A percentile compares a stretch with the other conserved stretches of the same genome.
Evolutionary conservation across 257 asterid genomes (phyloP).

Genomic region (Perilla frutescens): DNA sequence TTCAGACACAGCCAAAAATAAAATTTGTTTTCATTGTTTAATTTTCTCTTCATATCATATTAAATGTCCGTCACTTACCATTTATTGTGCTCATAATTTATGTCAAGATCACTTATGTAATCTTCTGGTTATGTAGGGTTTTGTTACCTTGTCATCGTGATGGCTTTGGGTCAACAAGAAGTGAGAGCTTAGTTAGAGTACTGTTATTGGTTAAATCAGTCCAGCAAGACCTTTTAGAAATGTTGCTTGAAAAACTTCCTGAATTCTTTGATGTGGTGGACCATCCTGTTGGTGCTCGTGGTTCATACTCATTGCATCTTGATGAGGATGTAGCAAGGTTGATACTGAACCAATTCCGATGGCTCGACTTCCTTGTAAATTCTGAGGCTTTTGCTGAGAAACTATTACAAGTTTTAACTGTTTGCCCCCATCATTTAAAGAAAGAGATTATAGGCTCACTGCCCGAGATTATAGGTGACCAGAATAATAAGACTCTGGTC

Average conservation of each 20-base stretch:
- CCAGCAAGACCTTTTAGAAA: conserved; percentile 71
- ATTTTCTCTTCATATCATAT: neutral
- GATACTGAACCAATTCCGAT: conserved; percentile 76
- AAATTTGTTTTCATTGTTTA: neutral
- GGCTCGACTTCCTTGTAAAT: conserved; percentile 88
- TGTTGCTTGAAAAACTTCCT: conserved; percentile 85
- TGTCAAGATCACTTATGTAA: conserved; percentile 13
- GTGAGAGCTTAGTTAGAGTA: conserved; percentile 64
- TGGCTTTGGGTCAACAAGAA: conserved; percentile 54
- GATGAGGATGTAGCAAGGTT: conserved; percentile 79
- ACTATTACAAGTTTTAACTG: conserved; percentile 70
- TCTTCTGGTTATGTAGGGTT: conserved; percentile 47
- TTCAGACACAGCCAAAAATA: neutral
- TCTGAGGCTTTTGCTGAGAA: conserved; percentile 72
- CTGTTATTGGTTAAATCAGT: conserved; percentile 67
- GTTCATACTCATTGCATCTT: conserved; percentile 49
- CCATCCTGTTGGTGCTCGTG: conserved; percentile 40
- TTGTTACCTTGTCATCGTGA: conserved; percentile 73
- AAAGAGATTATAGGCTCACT: conserved; percentile 83
- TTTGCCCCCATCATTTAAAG: conserved; percentile 79
- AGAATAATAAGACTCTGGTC: conserved; percentile 62
- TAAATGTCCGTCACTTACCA: neutral
- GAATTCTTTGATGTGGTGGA: conserved; percentile 68
- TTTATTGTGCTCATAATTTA: conserved; percentile 6
- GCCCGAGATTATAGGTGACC: conserved; percentile 83